These are phyloP conservation scores for Aechmea fasciata DNA, from an alignment of 176 grass and related monocot species.

Conservation along the genomic window DNA sequence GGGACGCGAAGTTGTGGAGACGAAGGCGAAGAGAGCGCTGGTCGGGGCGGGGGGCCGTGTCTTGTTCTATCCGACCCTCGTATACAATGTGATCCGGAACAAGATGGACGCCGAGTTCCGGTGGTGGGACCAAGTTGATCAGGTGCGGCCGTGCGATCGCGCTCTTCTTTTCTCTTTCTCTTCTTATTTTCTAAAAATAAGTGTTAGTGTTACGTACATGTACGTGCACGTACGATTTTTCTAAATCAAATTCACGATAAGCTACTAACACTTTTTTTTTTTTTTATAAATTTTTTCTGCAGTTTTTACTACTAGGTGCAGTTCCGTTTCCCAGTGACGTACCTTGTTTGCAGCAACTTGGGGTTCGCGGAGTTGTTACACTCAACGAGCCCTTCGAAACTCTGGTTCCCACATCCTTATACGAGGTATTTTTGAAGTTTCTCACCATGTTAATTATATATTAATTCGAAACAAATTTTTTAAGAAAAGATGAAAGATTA, in stretches of 20 bases:
- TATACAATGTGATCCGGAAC: slow-evolving; percentile 89
- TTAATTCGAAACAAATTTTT: neutral
- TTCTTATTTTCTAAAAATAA: neutral
- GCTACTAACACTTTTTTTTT: neutral
- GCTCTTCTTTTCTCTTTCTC: neutral
- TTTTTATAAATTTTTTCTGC: neutral
- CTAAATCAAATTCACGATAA: slow-evolving; percentile 4
- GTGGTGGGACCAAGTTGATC: slow-evolving; percentile 90
- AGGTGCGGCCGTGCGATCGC: slow-evolving; percentile 24
- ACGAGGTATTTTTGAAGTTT: slow-evolving; percentile 41
- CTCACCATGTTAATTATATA: neutral
- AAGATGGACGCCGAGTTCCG: slow-evolving; percentile 66
- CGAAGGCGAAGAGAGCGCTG: slow-evolving; percentile 54
- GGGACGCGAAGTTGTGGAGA: neutral
- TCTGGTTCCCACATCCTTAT: slow-evolving; percentile 70
- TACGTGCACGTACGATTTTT: neutral
- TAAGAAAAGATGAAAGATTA: no score
- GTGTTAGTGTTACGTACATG: no score
- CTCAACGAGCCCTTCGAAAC: slow-evolving; percentile 92
- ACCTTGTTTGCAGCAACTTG: slow-evolving; percentile 61
- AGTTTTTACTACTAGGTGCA: slow-evolving; percentile 85
- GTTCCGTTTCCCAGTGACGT: slow-evolving; percentile 93
- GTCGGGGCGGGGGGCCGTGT: slow-evolving; percentile 68
- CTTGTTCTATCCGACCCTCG: slow-evolving; percentile 88
- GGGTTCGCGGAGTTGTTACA: slow-evolving; percentile 74